Evolutionary conservation across 495 filamentous ascomycete genomes (phyloP), one percentile per base, ranked within the genome.

Genomic region (Penicillium samsonianum): DNA sequence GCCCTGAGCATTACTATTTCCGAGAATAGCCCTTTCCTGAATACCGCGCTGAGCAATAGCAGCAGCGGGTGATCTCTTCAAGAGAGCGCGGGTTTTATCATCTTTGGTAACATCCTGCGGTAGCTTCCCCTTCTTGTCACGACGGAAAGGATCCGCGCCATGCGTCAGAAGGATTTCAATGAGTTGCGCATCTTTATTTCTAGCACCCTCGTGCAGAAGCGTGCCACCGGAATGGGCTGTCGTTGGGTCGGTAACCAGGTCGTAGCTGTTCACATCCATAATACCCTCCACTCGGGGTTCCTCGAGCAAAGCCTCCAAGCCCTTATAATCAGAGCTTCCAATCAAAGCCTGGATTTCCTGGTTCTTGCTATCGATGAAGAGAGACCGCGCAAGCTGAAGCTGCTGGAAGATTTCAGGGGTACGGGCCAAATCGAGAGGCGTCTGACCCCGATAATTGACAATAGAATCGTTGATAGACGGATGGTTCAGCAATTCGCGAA

Each of bases 71-170:
- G 93, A 97, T 62, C 85, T 90, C 73, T 96, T 98, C 46, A 98
- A 76, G 64, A 98, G 90, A 5, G 86, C 86, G 40, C 85, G 80
- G 1, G 88, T 96, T 56, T 83, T 84, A 58, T 98, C 94, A 72
- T 98, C 94, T 67, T 97, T 98, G 20, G 94, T 98, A 19, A 96
- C 87, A 73, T 98, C 93, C 70, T 98, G 94, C 19, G 94, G 92
- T 25, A 98, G 80, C 69, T 96, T 97, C 8, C 94, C 95, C 74
- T 90, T 94, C 57, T 90, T 90, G 71, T 98, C 94, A 46, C 95
- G 84, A 42, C 90, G 86, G 72, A 98, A 98, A 1, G 94, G 94
- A 75, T 98, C 94, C n/a, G 94, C 94, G 3, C 94, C 95, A 67
- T 98, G 95, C 45, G 96, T 84, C 38, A 98, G 74, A 16, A 98